Evolutionary conservation across 148 eudicot species (phyloP), one percentile per base, ranked within the genome.

Genomic region (Diospyros lotus): DNA sequence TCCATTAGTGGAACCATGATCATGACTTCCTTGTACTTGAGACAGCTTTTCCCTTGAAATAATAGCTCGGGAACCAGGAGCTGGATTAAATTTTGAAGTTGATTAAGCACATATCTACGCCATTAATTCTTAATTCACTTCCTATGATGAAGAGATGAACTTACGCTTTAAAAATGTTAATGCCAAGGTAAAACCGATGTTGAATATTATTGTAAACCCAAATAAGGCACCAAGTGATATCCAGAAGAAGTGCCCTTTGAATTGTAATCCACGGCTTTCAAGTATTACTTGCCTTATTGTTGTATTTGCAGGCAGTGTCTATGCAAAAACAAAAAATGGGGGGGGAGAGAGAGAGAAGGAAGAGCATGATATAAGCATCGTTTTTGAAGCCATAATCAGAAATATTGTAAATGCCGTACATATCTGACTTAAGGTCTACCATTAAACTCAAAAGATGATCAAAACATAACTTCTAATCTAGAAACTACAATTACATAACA

Each of bases 151-250:
- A 60, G 14, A 48, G 42, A 64, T n/a, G 64, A 65, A 70, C 92
- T 83, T 82, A 92, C 97, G 79, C 45, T 92, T 85, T 72, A 87
- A 73, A 78, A 84, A 88, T 75, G 76, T 87, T 59, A 88, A 82
- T 66, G 97, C 89, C 80, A 93, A 62, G 12, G 78, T 87, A 75
- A 80, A 93, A 39, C 89, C 91, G 41, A 80, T 52, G 64, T 83
- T 84, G 69, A 85, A 80, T 56, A 93, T 76, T 28, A 91, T 7
- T 51, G 81, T 65, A 48, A 88, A 82, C 14, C 92, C 93, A 59
- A 88, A 67, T 73, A 93, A 79, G 62, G 89, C 92, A 15, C 76
- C 90, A 76, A 89, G 50, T 13, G 93, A 91, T 56, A 85, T 52
- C 98, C 96, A 93, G 44, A 68, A 86, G 73, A 78, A 73, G 82